phyloP scores from a whole-genome alignment of 768 basidiomycete species.

The Termitomyces titanicus region DNA sequence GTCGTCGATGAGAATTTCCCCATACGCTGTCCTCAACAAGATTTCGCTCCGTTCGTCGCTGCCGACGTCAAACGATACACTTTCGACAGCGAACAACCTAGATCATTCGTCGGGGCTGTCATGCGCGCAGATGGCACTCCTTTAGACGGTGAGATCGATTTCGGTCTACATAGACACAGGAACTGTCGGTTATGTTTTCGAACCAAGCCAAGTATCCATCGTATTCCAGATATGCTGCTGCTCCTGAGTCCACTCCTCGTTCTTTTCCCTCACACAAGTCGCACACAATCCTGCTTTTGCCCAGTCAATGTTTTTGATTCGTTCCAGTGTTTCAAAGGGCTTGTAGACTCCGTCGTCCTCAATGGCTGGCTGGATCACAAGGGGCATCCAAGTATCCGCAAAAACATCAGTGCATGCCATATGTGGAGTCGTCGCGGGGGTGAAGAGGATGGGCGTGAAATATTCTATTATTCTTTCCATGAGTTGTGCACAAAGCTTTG shows the following conservation, averaged over 20 bases:
- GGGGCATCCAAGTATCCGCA: slow-evolving; percentile 68
- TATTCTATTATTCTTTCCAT: slow-evolving; percentile 56
- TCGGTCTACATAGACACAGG: background rate
- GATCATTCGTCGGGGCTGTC: too few species aligned
- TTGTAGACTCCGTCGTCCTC: slow-evolving; percentile 59
- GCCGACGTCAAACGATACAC: too few species aligned
- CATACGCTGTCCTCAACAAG: too few species aligned
- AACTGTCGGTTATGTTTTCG: background rate
- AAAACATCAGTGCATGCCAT: slow-evolving; percentile 73
- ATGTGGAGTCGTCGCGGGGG: slow-evolving; percentile 63
- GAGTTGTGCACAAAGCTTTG: slow-evolving; percentile 42
- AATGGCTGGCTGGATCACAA: slow-evolving; percentile 67
- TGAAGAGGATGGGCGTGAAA: slow-evolving; percentile 73
- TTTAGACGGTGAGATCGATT: too few species aligned
- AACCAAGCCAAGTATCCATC: slow-evolving; percentile 56
- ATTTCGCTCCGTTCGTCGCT: too few species aligned
- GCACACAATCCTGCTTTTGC: slow-evolving; percentile 50
- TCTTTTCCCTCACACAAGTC: slow-evolving; percentile 55
- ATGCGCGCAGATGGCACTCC: background rate
- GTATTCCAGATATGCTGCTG: slow-evolving; percentile 55
- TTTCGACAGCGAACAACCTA: too few species aligned
- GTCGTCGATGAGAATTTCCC: too few species aligned
- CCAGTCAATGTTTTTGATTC: slow-evolving; percentile 61
- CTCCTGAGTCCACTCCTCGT: slow-evolving; percentile 63
- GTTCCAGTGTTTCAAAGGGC: slow-evolving; percentile 68